Base-by-base conservation (phyloP, 495 filamentous ascomycete species). In the Lasiosphaeria ovina region DNA sequence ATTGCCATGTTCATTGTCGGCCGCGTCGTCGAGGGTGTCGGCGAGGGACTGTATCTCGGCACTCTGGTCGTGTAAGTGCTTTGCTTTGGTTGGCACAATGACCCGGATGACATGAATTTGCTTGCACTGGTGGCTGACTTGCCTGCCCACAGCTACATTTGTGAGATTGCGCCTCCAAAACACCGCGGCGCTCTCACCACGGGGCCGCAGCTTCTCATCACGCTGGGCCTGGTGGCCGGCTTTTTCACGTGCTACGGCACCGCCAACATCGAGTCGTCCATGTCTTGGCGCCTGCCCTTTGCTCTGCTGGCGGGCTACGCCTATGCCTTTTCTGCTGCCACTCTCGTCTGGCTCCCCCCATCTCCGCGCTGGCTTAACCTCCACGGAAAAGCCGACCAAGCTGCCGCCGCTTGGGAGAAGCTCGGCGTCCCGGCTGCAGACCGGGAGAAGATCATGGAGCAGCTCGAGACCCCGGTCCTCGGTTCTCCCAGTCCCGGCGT, bases 181-280 rank as follows among this genome's bases (percentile, higher is more conserved):
- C 67, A 73, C 7, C 67, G 85, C 61, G 86, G 84, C 5, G 72
- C 78, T 6, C 62, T 89, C 32, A 82, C 83, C 1, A 80, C 83
- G 0, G 71, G 79, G 4, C 81, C 82, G n/a, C 85, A 88, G 64
- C 62, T 87, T 32, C 62, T 83, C 24, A 84, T 78, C 17, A 80
- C 79, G 0, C 16, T 81, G 3, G 85, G 83, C 3, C 61, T 87
- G 4, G 74, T 79, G 4, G 54, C 76, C 0, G 85, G 86, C 8
- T 89, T 81, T 66, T 88, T 88, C 64, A 79, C 76, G 16, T 85
- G 83, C 64, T 88, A 88, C 64, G 86, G 83, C 53, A 79, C 79
- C 24, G 70, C 78, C 3, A 68, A 74, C n/a, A 72, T 86, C 11
- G 31, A 66, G 1, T 82, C 81, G 4, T 84, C 83, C 0, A 64